phyloP scores from a whole-genome alignment of 73 alveolate species.

The Paramecium sexaurelia region DNA sequence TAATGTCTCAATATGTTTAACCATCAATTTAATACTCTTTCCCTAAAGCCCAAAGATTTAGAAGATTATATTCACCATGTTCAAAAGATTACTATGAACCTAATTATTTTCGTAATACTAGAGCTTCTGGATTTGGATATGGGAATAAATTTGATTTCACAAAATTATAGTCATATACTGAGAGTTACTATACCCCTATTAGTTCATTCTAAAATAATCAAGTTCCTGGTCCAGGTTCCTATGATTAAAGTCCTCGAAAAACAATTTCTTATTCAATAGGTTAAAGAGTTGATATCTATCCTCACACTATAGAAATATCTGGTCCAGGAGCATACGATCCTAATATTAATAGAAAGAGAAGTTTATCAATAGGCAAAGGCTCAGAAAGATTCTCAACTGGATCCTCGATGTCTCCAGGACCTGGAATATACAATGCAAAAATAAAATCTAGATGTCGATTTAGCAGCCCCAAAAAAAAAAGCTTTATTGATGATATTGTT shows the following conservation, averaged over 20 bases:
- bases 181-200: background rate
- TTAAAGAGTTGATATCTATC: background rate
- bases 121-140: constrained; percentile 21
- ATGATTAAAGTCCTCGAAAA: background rate
- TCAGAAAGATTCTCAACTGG: background rate
- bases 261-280: background rate
- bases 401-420: background rate
- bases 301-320: background rate
- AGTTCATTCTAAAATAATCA: background rate
- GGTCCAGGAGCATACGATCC: background rate
- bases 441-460: background rate
- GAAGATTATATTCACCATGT: background rate
- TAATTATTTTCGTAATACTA: background rate
- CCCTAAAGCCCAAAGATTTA: constrained; percentile 7
- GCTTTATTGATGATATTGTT: background rate
- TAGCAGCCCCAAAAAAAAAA: background rate
- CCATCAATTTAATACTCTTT: background rate
- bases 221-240: background rate
- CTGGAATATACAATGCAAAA: background rate
- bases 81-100: background rate
- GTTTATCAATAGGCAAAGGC: background rate
- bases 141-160: constrained; percentile 22
- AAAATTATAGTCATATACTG: background rate
- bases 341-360: background rate
- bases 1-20: background rate